phyloP scores from a whole-genome alignment of 768 basidiomycete genomes.

The Panellus pusillus region DNA sequence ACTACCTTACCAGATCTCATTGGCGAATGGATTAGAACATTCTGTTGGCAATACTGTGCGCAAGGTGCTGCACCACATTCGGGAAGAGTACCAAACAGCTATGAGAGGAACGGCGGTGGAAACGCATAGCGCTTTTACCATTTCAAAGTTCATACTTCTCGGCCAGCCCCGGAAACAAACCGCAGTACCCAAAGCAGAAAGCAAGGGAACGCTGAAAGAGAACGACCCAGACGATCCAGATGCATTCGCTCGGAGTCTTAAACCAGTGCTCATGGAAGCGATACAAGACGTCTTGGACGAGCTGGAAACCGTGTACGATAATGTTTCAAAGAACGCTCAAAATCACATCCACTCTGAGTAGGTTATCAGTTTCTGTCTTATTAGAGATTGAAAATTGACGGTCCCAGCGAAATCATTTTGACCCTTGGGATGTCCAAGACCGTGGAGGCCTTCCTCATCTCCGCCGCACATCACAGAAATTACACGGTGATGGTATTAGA shows the following conservation, averaged over 20 bases:
- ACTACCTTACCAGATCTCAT: constrained; percentile 11
- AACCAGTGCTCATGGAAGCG: constrained; percentile 94
- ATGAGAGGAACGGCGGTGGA: constrained; percentile 45
- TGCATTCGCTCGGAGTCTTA: constrained; percentile 73
- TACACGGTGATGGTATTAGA: constrained; percentile 97
- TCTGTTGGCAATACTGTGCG: constrained; percentile 94
- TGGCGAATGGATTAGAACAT: constrained; percentile 59
- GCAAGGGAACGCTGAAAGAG: constrained; percentile 59
- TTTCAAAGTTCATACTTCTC: constrained; percentile 80
- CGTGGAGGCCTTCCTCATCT: constrained; percentile 90
- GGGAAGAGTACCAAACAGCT: constrained; percentile 92
- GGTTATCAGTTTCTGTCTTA: constrained; percentile 30
- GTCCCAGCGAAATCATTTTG: constrained; percentile 83
- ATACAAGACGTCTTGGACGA: constrained; percentile 97
- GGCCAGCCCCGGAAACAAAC: constrained; percentile 67
- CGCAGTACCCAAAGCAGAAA: constrained; percentile 46
- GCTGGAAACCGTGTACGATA: constrained; percentile 93
- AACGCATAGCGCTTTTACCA: constrained; percentile 56
- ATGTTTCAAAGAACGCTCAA: constrained; percentile 88
- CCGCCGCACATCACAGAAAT: constrained; percentile 86
- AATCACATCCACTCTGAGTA: constrained; percentile 99
- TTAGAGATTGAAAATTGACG: neutral
- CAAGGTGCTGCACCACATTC: constrained; percentile 88
- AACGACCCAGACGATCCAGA: constrained; percentile 76
- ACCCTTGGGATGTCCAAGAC: constrained; percentile 94